Evolutionary conservation across 2,329 filamentous ascomycete genomes (phyloP), one percentile per base, ranked within the genome.

Genomic region (Sordariomycetes sp.): DNA sequence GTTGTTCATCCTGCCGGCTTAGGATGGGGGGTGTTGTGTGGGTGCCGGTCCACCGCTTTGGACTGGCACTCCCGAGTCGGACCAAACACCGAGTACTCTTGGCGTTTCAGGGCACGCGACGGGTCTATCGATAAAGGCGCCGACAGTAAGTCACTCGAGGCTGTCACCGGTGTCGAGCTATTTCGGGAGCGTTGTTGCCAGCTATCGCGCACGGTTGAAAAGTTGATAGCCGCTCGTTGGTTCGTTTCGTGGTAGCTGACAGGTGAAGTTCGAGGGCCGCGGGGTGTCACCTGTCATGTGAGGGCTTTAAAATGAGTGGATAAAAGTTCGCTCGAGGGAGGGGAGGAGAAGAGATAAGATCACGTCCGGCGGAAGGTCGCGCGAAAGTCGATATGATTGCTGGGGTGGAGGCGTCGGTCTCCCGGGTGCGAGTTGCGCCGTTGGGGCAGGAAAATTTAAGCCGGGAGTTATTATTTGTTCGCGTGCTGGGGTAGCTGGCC

Each of bases 1-100:
- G 73, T 76, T 76, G 76, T 84, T 86, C 85, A 89, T 89, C 84
- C 79, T 88, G 81, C 81, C 83, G 82, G 80, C 80, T 74, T 81
- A 78, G 79, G 80, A 70, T 50, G 64, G 66, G 64, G 66, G 59
- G 53, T 61, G 56, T 59, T 59, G 59, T 59, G 56, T 58, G 55
- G 58, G 59, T 60, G 60, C 55, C 56, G 55, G 48, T 56, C 55
- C 55, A 56, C 55, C 32, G 32, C 32, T 56, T 56, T 4, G 55
- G 55, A 56, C 45, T 28, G 55, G 36, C 48, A 52, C 55, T 56
- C 50, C 52, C 17, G 50, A 25, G 17, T 56, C 24, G 32, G 51
- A 2, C 17, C 32, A 36, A 52, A n/a, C 45, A 32, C 55, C n/a
- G 48, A 13, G 20, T 36, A 34, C 17, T 52, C 48, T 20, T 32